Evolutionary conservation across 805 yeast species (phyloP).

Genomic region (Myxozyma sirexii): DNA sequence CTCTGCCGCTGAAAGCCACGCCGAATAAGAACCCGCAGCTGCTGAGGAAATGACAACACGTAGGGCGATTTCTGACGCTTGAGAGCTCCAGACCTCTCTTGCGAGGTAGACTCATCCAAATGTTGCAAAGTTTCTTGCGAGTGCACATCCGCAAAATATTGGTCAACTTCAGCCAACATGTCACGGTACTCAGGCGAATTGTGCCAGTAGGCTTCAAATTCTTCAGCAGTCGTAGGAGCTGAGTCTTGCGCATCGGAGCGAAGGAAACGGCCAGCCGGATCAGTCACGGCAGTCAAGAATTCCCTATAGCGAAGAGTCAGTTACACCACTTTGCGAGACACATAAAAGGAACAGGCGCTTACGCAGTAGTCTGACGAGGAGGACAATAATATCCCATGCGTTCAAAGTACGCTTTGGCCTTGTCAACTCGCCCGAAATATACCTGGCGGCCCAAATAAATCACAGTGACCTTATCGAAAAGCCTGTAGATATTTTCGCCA

Average conservation of each 20-base stretch:
- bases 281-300: slow-evolving; percentile 46
- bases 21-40: slow-evolving; percentile 44
- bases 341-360: slow-evolving; percentile 15
- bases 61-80: slow-evolving; percentile 49
- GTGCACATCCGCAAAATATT: slow-evolving; percentile 43
- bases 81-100: slow-evolving; percentile 47
- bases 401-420: slow-evolving; percentile 53
- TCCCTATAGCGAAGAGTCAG: slow-evolving; percentile 51
- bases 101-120: slow-evolving; percentile 45
- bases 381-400: slow-evolving; percentile 63
- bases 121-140: slow-evolving; percentile 43
- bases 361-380: slow-evolving; percentile 57
- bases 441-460: slow-evolving; percentile 60
- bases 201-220: slow-evolving; percentile 63
- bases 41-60: slow-evolving; percentile 51
- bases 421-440: slow-evolving; percentile 51
- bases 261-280: slow-evolving; percentile 61
- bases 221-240: slow-evolving; percentile 65
- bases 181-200: slow-evolving; percentile 50
- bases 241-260: slow-evolving; percentile 52
- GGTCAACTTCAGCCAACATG: slow-evolving; percentile 52
- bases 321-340: too few relatives aligned
- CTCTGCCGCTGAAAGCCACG: slow-evolving; percentile 50
- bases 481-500: slow-evolving; percentile 55
- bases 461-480: slow-evolving; percentile 57